A percentile compares a stretch with the other conserved stretches of the same genome.
Evolutionary conservation across 768 basidiomycete genomes (phyloP).

Genomic region (Pulveroboletus frians): DNA sequence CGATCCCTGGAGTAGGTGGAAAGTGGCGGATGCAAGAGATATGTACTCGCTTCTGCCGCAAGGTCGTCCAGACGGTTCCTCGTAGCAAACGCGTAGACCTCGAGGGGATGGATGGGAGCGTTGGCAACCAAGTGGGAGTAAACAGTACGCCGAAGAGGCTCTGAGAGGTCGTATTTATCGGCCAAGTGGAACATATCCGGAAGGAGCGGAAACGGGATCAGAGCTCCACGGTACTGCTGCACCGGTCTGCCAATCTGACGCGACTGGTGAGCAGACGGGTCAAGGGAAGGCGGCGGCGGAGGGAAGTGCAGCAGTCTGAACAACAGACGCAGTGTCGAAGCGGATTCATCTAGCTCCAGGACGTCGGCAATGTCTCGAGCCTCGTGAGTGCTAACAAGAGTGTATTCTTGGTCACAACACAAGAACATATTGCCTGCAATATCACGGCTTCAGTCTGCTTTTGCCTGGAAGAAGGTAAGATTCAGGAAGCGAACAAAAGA

Average conservation of each 20-base stretch:
- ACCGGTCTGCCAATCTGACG: conserved; percentile 30
- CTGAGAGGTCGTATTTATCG: conserved; percentile 62
- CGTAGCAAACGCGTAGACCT: conserved; percentile 56
- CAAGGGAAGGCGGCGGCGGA: conserved; percentile 40
- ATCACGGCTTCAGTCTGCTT: conserved; percentile 7
- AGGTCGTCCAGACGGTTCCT: conserved; percentile 39
- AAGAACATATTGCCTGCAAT: conserved; percentile 62
- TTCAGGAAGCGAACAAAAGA: conserved; percentile 49
- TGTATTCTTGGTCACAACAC: conserved; percentile 41
- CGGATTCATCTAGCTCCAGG: conserved; percentile 55
- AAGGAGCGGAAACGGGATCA: conserved; percentile 64
- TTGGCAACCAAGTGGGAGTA: conserved; percentile 52
- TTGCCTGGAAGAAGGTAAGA: neutral
- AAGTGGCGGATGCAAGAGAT: conserved; percentile 50
- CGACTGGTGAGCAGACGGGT: conserved; percentile 21
- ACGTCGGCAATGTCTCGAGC: conserved; percentile 25
- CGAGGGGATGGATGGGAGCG: conserved; percentile 46
- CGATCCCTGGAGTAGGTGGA: conserved; percentile 48
- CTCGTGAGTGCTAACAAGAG: conserved; percentile 7
- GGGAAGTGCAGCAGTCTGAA: conserved; percentile 55
- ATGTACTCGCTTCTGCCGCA: conserved; percentile 55
- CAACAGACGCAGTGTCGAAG: conserved; percentile 43
- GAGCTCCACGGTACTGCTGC: conserved; percentile 33
- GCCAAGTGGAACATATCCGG: conserved; percentile 50
- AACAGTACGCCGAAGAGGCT: conserved; percentile 39